A percentile compares a stretch with the other conserved stretches of the same genome.
Conservation (phyloP, 495 filamentous ascomycete species). For the Neurospora discreta region DNA sequence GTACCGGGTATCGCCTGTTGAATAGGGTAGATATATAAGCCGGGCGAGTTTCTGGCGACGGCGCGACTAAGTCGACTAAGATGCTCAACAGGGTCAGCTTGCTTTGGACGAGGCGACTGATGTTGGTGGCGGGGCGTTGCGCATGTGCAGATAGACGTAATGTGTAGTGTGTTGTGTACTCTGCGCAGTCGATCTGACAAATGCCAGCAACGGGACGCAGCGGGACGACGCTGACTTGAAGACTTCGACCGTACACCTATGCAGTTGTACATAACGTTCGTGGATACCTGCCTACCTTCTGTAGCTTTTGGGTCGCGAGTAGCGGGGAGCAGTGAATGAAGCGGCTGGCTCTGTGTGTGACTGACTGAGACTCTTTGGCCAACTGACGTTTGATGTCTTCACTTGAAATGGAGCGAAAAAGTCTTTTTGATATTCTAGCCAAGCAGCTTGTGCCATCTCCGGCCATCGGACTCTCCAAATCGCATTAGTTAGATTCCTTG, state of each 20-base stretch:
- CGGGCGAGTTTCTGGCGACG: background rate
- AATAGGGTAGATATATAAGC: background rate
- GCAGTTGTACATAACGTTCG: background rate
- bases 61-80: background rate
- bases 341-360: background rate
- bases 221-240: background rate
- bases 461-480: background rate
- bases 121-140: background rate
- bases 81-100: background rate
- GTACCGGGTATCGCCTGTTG: background rate
- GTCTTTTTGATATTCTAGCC: background rate
- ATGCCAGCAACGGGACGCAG: background rate
- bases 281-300: background rate
- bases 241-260: background rate
- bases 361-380: background rate
- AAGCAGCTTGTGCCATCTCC: background rate
- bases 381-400: background rate
- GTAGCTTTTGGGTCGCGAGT: background rate
- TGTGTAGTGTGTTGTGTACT: background rate
- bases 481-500: background rate
- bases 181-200: background rate
- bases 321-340: background rate
- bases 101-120: background rate
- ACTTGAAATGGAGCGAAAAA: background rate
- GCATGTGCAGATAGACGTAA: background rate